A percentile compares a stretch with the other conserved stretches of the same genome.
phyloP scores from a whole-genome alignment of 768 basidiomycete species.

The Cystoderma amianthinum region DNA sequence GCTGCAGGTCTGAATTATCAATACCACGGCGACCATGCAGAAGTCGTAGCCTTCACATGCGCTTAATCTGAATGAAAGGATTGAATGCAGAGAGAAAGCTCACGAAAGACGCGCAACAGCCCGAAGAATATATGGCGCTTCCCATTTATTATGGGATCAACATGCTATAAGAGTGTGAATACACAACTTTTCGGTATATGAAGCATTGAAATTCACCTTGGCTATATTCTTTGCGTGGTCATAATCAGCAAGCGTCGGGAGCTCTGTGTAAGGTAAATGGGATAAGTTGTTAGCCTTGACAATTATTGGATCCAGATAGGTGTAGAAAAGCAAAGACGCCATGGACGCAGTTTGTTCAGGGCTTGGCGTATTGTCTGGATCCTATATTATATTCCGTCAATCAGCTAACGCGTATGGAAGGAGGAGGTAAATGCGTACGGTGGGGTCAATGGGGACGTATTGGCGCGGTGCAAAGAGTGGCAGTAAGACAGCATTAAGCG shows the following conservation, averaged over 20 bases:
- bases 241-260: conserved; percentile 59
- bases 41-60: conserved; percentile 22
- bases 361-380: conserved; percentile 21
- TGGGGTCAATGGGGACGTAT: conserved; percentile 48
- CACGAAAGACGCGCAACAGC: conserved; percentile 29
- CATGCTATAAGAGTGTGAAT: conserved; percentile 15
- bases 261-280: conserved; percentile 40
- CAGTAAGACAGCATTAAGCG: conserved; percentile 32
- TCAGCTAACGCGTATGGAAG: not conserved
- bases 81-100: conserved; percentile 3
- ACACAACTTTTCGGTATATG: conserved; percentile 9
- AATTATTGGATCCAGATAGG: conserved; percentile 48
- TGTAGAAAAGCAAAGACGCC: conserved; percentile 33
- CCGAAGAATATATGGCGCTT: conserved; percentile 39
- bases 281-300: conserved; percentile 32
- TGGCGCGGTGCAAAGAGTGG: conserved; percentile 45
- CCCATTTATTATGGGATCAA: conserved; percentile 31
- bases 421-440: conserved; percentile 19
- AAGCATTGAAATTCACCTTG: conserved; percentile 19
- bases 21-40: conserved; percentile 18
- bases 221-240: conserved; percentile 26
- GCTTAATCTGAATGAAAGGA: conserved; percentile 7
- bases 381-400: conserved; percentile 11
- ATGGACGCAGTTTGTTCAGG: conserved; percentile 46
- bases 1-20: conserved; percentile 8